Evolutionary conservation across 306 rosid species (phyloP).

Genomic region (Begonia peltatifolia): DNA sequence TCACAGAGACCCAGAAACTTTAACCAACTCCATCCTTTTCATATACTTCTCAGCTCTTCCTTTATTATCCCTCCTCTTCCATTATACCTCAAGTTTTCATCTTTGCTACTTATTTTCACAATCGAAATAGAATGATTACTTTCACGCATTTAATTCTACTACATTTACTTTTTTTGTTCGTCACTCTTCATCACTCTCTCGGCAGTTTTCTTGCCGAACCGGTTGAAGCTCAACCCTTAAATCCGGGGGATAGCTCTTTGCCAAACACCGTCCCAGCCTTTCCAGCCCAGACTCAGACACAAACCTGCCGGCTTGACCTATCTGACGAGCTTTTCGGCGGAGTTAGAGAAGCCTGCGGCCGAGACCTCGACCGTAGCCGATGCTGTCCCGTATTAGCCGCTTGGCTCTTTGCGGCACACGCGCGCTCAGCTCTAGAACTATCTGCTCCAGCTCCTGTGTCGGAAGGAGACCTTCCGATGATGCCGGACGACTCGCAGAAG

Average conservation of each 20-base stretch:
- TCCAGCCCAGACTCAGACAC: conserved; percentile 58
- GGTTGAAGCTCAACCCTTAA: conserved; percentile 33
- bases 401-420: conserved; percentile 95
- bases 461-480: conserved; percentile 58
- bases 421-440: conserved; percentile 56
- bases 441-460: conserved; percentile 24
- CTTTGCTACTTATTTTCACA: background rate
- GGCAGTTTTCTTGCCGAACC: conserved; percentile 42
- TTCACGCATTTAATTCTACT: too few relatives aligned
- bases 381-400: conserved; percentile 97
- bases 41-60: background rate
- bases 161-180: background rate
- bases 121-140: background rate
- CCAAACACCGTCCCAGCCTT: conserved; percentile 79
- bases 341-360: conserved; percentile 77
- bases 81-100: too few relatives aligned
- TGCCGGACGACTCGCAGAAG: conserved; percentile 94
- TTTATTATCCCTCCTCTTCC: too few relatives aligned
- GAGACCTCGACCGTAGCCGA: conserved; percentile 79
- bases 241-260: conserved; percentile 39
- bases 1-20: background rate
- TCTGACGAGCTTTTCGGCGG: conserved; percentile 97
- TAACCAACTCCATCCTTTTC: background rate
- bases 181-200: background rate
- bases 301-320: conserved; percentile 69